Conservation (phyloP, 2,329 filamentous ascomycete species). For the Torrubiella hemipterigena region DNA sequence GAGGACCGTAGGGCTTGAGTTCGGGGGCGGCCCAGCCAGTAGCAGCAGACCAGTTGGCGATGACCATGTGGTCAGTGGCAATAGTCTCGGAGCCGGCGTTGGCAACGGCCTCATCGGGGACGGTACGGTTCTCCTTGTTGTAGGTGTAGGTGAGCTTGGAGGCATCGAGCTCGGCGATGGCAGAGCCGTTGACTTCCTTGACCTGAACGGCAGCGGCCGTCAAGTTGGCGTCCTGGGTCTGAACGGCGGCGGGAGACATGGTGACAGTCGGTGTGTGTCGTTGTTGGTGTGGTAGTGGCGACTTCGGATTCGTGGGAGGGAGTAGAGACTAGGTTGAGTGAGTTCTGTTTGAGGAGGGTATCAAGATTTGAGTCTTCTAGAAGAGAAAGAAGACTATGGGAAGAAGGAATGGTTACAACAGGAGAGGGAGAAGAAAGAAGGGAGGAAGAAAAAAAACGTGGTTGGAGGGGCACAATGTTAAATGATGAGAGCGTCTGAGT, state of each 20-base stretch:
- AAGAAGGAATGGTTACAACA: background rate
- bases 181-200: conserved; percentile 27
- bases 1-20: conserved; percentile 64
- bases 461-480: too few relatives aligned
- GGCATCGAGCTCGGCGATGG: conserved; percentile 43
- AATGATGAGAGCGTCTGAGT: too few relatives aligned
- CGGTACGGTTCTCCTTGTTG: conserved; percentile 36
- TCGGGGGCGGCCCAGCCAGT: conserved; percentile 63
- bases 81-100: conserved; percentile 37
- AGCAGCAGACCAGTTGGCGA: conserved; percentile 51
- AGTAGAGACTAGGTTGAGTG: background rate
- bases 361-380: too few relatives aligned
- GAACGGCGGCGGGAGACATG: conserved; percentile 38
- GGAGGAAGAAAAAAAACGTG: background rate
- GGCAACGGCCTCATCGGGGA: conserved; percentile 37
- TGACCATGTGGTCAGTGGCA: conserved; percentile 84
- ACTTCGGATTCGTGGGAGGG: background rate
- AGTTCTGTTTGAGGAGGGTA: too few relatives aligned
- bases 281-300: background rate
- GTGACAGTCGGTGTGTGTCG: conserved; percentile 6
- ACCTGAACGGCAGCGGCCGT: conserved; percentile 39
- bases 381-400: background rate
- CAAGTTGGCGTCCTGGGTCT: conserved; percentile 36
- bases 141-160: conserved; percentile 46
- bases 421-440: background rate